Conservation (phyloP, 257 asterid species). For the Nicotiana knightiana region DNA sequence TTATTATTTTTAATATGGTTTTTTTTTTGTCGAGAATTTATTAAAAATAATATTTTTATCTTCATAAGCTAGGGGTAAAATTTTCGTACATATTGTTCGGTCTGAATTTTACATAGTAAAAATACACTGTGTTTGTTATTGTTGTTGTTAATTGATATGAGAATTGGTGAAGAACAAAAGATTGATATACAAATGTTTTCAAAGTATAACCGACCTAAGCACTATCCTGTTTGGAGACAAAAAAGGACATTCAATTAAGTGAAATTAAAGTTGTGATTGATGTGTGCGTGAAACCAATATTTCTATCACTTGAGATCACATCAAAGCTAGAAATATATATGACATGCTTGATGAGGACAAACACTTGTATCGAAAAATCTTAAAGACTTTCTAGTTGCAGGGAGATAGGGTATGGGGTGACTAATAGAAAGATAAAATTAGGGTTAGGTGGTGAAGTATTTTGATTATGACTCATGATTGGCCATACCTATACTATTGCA, state of each 20-base stretch:
- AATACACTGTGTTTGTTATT: no score
- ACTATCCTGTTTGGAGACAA: background rate
- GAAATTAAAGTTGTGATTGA: background rate
- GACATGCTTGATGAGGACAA: background rate
- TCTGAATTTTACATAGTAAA: no score
- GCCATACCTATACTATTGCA: background rate
- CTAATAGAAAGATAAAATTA: background rate
- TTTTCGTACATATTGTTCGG: no score
- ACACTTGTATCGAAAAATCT: background rate
- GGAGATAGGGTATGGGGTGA: background rate
- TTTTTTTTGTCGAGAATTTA: no score
- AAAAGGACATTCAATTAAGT: background rate
- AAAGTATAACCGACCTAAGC: background rate
- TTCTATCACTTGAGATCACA: background rate
- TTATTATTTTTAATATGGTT: no score
- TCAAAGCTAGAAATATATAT: background rate
- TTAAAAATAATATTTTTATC: no score
- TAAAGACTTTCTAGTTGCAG: background rate
- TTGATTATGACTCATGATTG: slow-evolving; percentile 8
- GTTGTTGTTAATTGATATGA: no score
- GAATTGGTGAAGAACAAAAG: background rate
- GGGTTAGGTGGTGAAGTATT: background rate
- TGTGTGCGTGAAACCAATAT: background rate
- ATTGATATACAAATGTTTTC: background rate
- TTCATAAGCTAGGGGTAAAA: no score